Conservation (phyloP, 2,329 filamentous ascomycete species). For the Dactylellina drechsleri region DNA sequence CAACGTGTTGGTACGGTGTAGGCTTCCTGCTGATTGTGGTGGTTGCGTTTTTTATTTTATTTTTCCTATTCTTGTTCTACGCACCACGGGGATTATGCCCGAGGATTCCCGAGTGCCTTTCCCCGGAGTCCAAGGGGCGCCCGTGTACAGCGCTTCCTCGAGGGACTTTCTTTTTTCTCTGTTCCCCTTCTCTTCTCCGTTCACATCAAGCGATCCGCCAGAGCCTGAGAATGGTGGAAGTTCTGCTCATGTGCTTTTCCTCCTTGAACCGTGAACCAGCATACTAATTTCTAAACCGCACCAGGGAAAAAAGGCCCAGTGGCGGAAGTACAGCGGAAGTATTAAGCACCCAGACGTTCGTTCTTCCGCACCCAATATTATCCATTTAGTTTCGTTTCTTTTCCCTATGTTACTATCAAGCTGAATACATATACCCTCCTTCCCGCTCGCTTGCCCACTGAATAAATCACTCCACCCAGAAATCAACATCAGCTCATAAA, state of each 20-base stretch:
- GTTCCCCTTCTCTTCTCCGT: constrained; percentile 19
- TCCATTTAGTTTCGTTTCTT: constrained; percentile 52
- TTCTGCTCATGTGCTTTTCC: constrained; percentile 35
- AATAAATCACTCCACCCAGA: constrained; percentile 53
- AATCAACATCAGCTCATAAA: constrained; percentile 44
- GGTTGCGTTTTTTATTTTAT: constrained; percentile 20
- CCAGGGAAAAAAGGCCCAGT: constrained; percentile 42
- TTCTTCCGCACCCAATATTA: constrained; percentile 35
- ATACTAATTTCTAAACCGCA: constrained; percentile 41
- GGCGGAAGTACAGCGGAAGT: constrained; percentile 25
- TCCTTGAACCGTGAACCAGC: constrained; percentile 19
- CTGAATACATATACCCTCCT: constrained; percentile 47
- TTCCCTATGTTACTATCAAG: constrained; percentile 27
- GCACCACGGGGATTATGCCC: not conserved
- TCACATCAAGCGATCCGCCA: constrained; percentile 14
- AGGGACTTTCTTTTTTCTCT: constrained; percentile 28
- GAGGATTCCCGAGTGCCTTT: not conserved
- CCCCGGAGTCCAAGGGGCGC: not conserved
- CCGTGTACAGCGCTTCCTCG: constrained; percentile 12
- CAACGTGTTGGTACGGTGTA: constrained; percentile 18
- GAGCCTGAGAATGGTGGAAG: not conserved
- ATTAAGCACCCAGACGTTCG: constrained; percentile 31
- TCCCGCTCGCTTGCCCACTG: constrained; percentile 46
- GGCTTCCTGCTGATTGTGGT: constrained; percentile 13
- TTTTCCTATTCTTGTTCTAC: not conserved